Percentiles rank a stretch among this genome's conserved stretches.
Conservation (phyloP, 2,329 filamentous ascomycete species). For the Colletotrichum eremochloae region DNA sequence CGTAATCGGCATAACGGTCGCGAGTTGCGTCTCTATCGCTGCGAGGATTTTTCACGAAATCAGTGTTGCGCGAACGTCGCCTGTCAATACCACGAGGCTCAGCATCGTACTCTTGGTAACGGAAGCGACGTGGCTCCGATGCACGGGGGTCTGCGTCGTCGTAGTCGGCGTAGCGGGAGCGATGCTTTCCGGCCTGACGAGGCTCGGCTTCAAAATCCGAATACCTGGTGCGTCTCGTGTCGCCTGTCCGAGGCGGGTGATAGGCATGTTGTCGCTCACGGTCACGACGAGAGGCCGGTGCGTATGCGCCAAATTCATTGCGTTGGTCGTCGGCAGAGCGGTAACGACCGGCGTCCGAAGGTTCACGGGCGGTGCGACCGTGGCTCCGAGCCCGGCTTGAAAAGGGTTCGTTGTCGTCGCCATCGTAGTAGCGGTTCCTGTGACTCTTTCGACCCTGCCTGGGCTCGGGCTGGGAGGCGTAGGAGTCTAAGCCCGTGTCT, state of each 20-base stretch:
- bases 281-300: conserved; percentile 25
- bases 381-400: conserved; percentile 25
- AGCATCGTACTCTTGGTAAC: conserved; percentile 7
- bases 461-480: conserved; percentile 3
- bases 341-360: background rate
- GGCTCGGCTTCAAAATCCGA: conserved; percentile 28
- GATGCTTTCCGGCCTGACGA: background rate
- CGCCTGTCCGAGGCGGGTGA: conserved; percentile 39
- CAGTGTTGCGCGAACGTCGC: conserved; percentile 13
- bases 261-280: conserved; percentile 35
- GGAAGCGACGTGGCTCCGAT: background rate
- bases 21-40: background rate
- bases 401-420: conserved; percentile 13
- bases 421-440: conserved; percentile 14
- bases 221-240: conserved; percentile 38
- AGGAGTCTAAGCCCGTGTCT: background rate
- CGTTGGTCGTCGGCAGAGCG: conserved; percentile 13
- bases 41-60: conserved; percentile 11
- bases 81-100: conserved; percentile 6
- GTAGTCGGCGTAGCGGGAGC: conserved; percentile 23
- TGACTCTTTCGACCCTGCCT: conserved; percentile 11
- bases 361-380: conserved; percentile 6
- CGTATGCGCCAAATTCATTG: conserved; percentile 18
- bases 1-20: background rate
- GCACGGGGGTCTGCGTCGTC: conserved; percentile 18